A percentile compares a stretch with the other conserved stretches of the same genome.
phyloP scores from a whole-genome alignment of 2,329 filamentous ascomycete genomes.

The Fusarium coicis region DNA sequence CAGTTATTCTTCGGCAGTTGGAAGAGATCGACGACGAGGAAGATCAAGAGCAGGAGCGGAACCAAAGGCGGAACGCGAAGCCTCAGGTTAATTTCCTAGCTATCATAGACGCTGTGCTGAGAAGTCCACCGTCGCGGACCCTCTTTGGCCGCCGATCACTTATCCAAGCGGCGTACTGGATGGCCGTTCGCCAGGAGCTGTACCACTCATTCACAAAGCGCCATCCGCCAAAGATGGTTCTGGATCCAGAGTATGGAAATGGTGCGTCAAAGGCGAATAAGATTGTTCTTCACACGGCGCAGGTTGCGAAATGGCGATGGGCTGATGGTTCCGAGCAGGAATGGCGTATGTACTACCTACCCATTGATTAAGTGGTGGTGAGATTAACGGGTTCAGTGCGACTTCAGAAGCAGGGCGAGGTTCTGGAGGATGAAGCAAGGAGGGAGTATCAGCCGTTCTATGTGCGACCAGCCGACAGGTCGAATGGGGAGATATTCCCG shows the following conservation, averaged over 20 bases:
- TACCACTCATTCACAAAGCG: conserved; percentile 54
- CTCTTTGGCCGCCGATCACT: conserved; percentile 51
- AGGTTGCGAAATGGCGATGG: conserved; percentile 56
- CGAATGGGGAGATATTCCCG: conserved; percentile 54
- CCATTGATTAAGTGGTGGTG: neutral
- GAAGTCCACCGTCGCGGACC: conserved; percentile 51
- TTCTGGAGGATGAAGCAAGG: conserved; percentile 49
- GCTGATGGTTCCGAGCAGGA: conserved; percentile 50
- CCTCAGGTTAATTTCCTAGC: conserved; percentile 53
- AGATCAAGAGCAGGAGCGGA: conserved; percentile 38
- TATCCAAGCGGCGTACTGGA: conserved; percentile 55
- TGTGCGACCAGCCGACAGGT: conserved; percentile 48
- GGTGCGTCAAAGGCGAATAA: conserved; percentile 53
- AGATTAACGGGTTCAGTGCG: conserved; percentile 42
- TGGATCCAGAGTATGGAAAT: conserved; percentile 49
- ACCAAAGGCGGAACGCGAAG: conserved; percentile 14
- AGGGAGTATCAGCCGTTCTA: conserved; percentile 50
- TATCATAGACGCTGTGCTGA: conserved; percentile 53
- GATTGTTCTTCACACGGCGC: conserved; percentile 55
- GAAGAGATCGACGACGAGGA: conserved; percentile 56
- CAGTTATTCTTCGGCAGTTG: conserved; percentile 54
- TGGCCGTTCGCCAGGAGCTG: conserved; percentile 54
- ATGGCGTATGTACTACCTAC: conserved; percentile 47
- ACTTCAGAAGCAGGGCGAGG: conserved; percentile 50
- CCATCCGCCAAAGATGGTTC: conserved; percentile 52